These are phyloP conservation scores for Mycena olivaceomarginata DNA, from an alignment of 768 basidiomycete genomes.

Conservation along the genomic window DNA sequence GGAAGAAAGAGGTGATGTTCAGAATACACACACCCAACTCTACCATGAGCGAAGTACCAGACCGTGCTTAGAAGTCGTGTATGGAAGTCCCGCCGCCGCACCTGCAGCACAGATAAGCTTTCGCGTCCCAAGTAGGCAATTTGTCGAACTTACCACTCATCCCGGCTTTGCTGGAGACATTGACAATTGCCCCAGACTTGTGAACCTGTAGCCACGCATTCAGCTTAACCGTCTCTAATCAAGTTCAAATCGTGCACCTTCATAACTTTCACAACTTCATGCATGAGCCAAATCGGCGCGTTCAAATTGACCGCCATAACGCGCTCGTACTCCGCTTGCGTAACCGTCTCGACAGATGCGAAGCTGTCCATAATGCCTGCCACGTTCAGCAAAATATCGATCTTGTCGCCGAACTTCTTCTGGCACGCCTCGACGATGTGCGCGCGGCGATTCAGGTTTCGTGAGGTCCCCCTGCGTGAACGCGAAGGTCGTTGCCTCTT, in stretches of 20 bases:
- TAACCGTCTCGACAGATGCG: not conserved
- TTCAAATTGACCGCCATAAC: conserved; percentile 5
- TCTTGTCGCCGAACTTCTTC: conserved; percentile 11
- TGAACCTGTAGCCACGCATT: not conserved
- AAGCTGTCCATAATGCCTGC: not conserved
- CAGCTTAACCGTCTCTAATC: not conserved
- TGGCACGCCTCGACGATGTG: not conserved
- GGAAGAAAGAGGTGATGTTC: not conserved
- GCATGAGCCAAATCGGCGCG: not conserved
- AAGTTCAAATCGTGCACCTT: conserved; percentile 1
- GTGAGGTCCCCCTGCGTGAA: conserved; percentile 5
- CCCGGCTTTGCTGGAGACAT: not conserved
- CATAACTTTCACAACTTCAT: conserved; percentile 6
- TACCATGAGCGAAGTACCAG: not conserved
- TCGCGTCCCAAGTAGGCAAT: not conserved
- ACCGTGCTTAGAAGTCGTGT: not conserved
- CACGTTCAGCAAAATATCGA: conserved; percentile 7
- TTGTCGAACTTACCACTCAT: not conserved
- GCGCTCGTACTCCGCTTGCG: not conserved
- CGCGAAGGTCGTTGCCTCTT: not conserved
- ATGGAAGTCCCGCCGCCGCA: not conserved
- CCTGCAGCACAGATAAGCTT: not conserved
- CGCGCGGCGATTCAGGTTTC: not conserved
- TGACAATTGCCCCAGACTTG: not conserved
- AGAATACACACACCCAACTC: not conserved